Percentiles rank a stretch among this genome's conserved stretches.
Conservation (phyloP, 768 basidiomycete genomes). For the Rossbeevera mucosa region DNA sequence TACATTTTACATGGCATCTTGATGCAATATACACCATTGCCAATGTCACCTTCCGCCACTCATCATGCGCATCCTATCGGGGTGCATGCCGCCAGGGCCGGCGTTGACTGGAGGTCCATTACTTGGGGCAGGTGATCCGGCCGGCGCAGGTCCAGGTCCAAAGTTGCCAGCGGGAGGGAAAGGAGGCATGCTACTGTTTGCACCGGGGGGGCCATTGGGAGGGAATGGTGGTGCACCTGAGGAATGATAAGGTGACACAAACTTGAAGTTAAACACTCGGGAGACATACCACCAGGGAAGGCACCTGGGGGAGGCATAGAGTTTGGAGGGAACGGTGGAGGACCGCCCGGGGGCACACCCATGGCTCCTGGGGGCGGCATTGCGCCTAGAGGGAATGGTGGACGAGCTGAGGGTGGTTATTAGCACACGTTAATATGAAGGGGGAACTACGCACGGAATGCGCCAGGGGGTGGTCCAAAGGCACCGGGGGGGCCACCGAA, state of each 20-base stretch:
- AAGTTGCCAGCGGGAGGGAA: constrained; percentile 31
- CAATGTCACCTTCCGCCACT: constrained; percentile 25
- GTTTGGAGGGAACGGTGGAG: constrained; percentile 72
- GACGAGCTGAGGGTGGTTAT: constrained; percentile 42
- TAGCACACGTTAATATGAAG: background rate
- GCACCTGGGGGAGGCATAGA: constrained; percentile 44
- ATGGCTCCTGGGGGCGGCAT: constrained; percentile 46
- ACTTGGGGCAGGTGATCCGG: constrained; percentile 37
- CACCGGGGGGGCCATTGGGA: constrained; percentile 35
- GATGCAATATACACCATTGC: background rate
- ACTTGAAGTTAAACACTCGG: background rate
- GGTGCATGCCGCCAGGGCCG: constrained; percentile 73
- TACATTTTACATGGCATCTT: background rate
- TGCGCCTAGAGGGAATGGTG: constrained; percentile 64
- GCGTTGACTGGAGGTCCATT: constrained; percentile 29
- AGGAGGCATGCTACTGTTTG: constrained; percentile 28
- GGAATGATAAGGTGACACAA: constrained; percentile 2
- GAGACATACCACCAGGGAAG: constrained; percentile 46
- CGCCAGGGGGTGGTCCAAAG: constrained; percentile 34
- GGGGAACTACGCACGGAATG: constrained; percentile 15
- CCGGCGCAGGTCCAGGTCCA: constrained; percentile 39
- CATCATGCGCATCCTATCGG: constrained; percentile 83
- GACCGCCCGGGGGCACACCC: constrained; percentile 54
- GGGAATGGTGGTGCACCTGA: constrained; percentile 50
- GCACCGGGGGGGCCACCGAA: constrained; percentile 51